These are phyloP conservation scores for Hamamelis virginiana DNA, from an alignment of 164 flowering plant genomes.

Conservation along the genomic window DNA sequence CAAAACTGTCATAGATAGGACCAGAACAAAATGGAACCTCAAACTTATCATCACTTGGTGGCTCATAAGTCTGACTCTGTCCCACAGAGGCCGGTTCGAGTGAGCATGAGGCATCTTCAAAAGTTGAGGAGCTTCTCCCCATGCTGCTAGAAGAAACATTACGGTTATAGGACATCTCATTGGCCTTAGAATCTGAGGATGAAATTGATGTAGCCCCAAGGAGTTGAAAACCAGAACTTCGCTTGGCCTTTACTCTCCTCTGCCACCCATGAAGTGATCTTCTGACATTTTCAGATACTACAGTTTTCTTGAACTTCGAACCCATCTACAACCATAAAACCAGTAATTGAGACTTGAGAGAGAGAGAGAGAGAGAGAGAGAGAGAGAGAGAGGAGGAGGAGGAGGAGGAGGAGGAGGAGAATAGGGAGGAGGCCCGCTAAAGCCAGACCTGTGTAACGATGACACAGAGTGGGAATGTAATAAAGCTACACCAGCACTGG, in stretches of 20 bases:
- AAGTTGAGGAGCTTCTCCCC: background rate
- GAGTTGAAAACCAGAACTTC: background rate
- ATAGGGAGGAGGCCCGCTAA: background rate
- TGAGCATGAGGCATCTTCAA: background rate
- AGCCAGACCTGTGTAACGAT: conserved; percentile 72
- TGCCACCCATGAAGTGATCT: conserved; percentile 66
- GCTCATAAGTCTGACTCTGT: background rate
- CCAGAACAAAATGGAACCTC: background rate
- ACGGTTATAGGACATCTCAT: background rate
- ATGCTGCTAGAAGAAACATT: background rate
- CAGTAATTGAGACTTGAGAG: conserved; percentile 1
- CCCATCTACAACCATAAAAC: conserved; percentile 59
- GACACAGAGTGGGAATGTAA: conserved; percentile 80
- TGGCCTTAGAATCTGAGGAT: background rate
- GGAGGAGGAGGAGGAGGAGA: background rate
- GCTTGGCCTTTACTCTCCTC: conserved; percentile 42
- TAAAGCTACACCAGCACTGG: conserved; percentile 88
- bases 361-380: background rate
- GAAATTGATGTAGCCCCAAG: background rate
- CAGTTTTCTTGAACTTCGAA: conserved; percentile 65
- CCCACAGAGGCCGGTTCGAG: background rate
- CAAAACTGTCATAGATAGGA: background rate
- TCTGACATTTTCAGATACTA: conserved; percentile 62
- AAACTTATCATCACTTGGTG: background rate
- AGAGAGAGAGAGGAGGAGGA: background rate